Evolutionary conservation across 2,329 filamentous ascomycete species (phyloP).

Genomic region (Blumeria graminis): DNA sequence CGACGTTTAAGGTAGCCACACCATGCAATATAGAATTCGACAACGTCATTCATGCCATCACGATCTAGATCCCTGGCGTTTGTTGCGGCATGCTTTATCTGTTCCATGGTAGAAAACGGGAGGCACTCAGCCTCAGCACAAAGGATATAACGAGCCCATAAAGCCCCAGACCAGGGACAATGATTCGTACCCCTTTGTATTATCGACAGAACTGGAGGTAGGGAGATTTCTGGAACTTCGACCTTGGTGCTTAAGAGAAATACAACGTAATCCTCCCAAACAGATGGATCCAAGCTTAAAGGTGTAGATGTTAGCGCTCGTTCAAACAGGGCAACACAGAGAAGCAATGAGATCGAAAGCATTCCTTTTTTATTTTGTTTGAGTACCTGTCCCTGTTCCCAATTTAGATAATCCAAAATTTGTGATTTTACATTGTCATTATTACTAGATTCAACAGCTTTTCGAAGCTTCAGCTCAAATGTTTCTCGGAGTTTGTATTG

Average conservation of each 20-base stretch:
- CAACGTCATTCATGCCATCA: conserved; percentile 63
- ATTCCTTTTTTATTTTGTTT: conserved; percentile 26
- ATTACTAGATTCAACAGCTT: conserved; percentile 31
- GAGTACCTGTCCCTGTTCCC: conserved; percentile 46
- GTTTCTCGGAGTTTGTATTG: conserved; percentile 39
- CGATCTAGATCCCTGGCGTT: conserved; percentile 65
- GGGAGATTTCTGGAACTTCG: conserved; percentile 15
- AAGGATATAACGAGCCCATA: conserved; percentile 80
- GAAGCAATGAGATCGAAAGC: conserved; percentile 21
- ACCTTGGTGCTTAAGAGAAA: conserved; percentile 10
- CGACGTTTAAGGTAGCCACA: conserved; percentile 77
- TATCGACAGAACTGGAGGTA: conserved; percentile 36
- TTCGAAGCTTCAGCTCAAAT: conserved; percentile 40
- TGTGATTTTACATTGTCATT: conserved; percentile 25
- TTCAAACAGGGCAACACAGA: conserved; percentile 47
- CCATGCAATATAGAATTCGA: conserved; percentile 86
- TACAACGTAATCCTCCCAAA: conserved; percentile 53
- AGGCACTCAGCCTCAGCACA: conserved; percentile 57
- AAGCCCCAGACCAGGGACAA: conserved; percentile 72
- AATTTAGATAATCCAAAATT: conserved; percentile 53
- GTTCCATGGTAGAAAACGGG: conserved; percentile 58
- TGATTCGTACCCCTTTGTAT: conserved; percentile 66
- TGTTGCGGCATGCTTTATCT: conserved; percentile 80
- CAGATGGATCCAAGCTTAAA: conserved; percentile 46
- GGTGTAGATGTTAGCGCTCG: conserved; percentile 39